Conservation (phyloP, 768 basidiomycete genomes). For the Favolaschia claudopus region DNA sequence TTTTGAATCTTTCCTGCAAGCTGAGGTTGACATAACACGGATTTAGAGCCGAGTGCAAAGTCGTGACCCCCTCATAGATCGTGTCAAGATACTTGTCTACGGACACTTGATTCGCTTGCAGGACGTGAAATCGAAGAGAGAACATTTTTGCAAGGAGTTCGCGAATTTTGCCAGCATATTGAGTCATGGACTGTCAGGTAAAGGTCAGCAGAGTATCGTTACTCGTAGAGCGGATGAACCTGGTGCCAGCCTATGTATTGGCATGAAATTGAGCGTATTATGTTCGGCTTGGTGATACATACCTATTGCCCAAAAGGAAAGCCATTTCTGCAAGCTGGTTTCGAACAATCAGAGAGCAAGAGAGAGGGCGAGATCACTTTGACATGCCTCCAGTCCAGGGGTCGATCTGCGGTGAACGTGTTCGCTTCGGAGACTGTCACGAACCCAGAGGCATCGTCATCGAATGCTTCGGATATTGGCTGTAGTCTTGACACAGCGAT, state of each 20-base stretch:
- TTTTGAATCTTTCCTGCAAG: conserved; percentile 32
- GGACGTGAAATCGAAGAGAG: conserved; percentile 22
- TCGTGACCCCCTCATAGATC: conserved; percentile 21
- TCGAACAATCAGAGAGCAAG: not conserved
- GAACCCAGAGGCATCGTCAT: conserved; percentile 45
- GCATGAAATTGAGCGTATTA: no score
- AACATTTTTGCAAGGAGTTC: conserved; percentile 32
- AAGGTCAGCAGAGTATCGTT: no score
- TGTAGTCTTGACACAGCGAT: conserved; percentile 37
- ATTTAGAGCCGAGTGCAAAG: conserved; percentile 23
- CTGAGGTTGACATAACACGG: conserved; percentile 28
- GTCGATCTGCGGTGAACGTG: conserved; percentile 34
- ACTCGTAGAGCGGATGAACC: no score
- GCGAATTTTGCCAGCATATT: conserved; percentile 25
- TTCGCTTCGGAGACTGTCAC: conserved; percentile 43
- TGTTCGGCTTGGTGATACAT: no score
- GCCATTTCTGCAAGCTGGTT: conserved; percentile 38
- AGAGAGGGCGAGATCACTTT: not conserved
- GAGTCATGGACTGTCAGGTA: conserved; percentile 13
- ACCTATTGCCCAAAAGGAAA: conserved; percentile 46
- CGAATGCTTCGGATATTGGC: conserved; percentile 43
- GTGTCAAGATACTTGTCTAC: conserved; percentile 35
- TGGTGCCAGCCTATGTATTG: conserved; percentile 34
- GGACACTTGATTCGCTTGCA: conserved; percentile 33
- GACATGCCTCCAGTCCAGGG: conserved; percentile 39